Evolutionary conservation across 2,329 filamentous ascomycete species (phyloP).

Genomic region (Trichoderma koningiopsis): DNA sequence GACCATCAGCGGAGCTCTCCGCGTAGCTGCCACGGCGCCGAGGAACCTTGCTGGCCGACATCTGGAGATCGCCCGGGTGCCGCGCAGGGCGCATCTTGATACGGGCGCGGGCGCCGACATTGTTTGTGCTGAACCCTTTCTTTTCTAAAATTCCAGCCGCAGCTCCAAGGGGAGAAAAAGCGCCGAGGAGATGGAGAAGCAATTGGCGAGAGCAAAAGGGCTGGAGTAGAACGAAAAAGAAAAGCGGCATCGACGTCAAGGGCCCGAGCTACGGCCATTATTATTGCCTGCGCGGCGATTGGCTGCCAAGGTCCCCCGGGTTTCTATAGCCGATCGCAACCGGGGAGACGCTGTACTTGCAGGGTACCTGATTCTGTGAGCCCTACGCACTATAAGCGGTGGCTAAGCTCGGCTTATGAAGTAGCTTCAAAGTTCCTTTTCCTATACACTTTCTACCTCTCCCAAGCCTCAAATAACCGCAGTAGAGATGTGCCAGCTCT

Average conservation of each 20-base stretch:
- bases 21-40: constrained; percentile 32
- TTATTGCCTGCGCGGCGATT: constrained; percentile 30
- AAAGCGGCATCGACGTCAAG: constrained; percentile 24
- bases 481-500: background rate
- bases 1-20: constrained; percentile 28
- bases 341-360: constrained; percentile 18
- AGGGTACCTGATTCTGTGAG: background rate
- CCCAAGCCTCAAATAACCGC: constrained; percentile 24
- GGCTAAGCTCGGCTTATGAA: constrained; percentile 24
- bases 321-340: constrained; percentile 29
- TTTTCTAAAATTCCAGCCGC: background rate
- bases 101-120: constrained; percentile 45
- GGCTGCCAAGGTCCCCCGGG: constrained; percentile 26
- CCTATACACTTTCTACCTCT: background rate
- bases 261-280: constrained; percentile 27
- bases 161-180: background rate
- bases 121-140: constrained; percentile 26
- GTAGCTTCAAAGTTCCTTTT: constrained; percentile 10
- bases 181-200: background rate
- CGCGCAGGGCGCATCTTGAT: constrained; percentile 45
- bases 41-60: constrained; percentile 34
- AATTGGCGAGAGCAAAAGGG: constrained; percentile 17
- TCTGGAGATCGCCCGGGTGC: constrained; percentile 39
- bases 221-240: constrained; percentile 22
- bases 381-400: background rate